Evolutionary conservation across 257 asterid genomes (phyloP), one percentile per base, ranked within the genome.

Genomic region (Scutellaria galericulata): DNA sequence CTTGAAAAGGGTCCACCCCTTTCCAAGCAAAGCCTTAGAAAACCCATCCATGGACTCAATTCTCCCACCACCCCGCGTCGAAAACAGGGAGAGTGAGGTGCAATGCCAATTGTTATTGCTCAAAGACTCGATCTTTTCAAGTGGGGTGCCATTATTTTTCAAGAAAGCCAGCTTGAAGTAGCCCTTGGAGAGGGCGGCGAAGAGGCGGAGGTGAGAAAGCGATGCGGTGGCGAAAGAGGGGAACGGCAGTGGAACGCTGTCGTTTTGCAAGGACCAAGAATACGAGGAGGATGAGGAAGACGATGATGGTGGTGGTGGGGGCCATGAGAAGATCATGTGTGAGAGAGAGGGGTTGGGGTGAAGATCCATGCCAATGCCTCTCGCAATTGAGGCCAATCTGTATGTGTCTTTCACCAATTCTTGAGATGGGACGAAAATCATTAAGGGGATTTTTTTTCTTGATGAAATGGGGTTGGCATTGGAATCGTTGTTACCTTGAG

Each of bases 311-410:
- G 80, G 41, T 1, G 81, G 47, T 6, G 80, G 41, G 7, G 91
- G 83, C 94, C 94, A 86, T 15, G 91, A 83, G 80, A 88, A 88
- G 81, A 88, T 72, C 69, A 88, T 73, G 83, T 88, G 91, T 0
- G 94, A 88, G 57, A 88, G 85, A 62, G 91, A 80, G 8, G 94
- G 85, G 64, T 88, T 86, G 4, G 88, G 89, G 53, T 77, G 83
- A 14, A 88, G 81, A 82, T 88, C 88, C 94, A 88, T 88, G 42
- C 91, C 91, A 8, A 86, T 75, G 41, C 73, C 87, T 70, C 89
- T 64, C 57, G 88, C 83, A 24, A 88, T 80, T 18, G 84, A 74
- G 71, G 91, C 89, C 20, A 88, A 59, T 64, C 85, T 77, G 83
- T 83, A 83, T 0, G 94, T 83, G 63, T 88, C 91, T n/a, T 72